Base-by-base conservation (phyloP, 78 protist genomes). In the Isochrysis galbana region DNA sequence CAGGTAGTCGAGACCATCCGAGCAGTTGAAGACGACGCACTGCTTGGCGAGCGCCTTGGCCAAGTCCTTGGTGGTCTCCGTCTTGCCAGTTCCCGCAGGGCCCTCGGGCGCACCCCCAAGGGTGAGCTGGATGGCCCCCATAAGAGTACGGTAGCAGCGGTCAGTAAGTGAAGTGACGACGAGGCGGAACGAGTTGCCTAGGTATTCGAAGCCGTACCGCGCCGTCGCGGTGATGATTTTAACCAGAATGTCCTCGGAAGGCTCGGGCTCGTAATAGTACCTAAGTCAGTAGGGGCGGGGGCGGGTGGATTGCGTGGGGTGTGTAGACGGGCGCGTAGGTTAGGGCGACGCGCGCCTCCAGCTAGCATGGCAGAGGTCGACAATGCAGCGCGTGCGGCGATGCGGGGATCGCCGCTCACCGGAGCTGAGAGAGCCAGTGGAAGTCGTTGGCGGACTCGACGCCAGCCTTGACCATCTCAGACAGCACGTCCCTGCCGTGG, bases 81-180 rank as follows among this genome's bases (percentile, higher is more conserved):
- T 97, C 90, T 97, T 97, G 47, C 97, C 97, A 0, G 98, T 97
- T 32, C 97, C 97, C 0, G 98, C 98, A 0, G 98, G 98, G 17
- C 98, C 98, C 42, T 94, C 96, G 5, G 97, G 98, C 1, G 96
- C 95, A 36, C 98, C 98, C 5, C 98, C 98, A 21, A 92, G 93
- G 32, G 93, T 23, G 29, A 95, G 69, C 45, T 94, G 96, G 34
- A 95, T 25, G 19, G 98, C 98, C 5, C 96, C 94, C 67, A 94
- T 96, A 36, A 97, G 94, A 10, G 98, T 97, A 86, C 95, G 93
- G 92, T 94, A 95, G 77, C 69, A 47, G 34, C 83, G 78, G 93
- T 61, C 94, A 2, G 94, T 92, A 34, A 93, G 94, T 34, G 96
- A 96, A 23, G 98, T 97, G 51, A 96, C 92, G 39, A 97, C 98